Base-by-base conservation (phyloP, 371 early-diverging fungal species). In the Lichtheimia ramosa region DNA sequence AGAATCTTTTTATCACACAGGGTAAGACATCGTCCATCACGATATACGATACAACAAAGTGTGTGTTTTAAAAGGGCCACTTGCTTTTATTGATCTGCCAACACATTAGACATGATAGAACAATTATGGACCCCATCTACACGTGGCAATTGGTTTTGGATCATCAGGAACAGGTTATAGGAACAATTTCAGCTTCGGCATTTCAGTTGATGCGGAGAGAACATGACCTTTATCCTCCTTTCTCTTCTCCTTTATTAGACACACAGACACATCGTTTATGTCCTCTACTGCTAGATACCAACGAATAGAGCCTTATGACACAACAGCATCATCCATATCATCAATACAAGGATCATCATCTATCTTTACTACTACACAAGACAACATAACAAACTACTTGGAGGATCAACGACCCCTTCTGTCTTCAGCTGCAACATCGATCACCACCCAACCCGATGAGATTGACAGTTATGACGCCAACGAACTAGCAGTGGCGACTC, bases 371-470 rank as follows among this genome's bases (percentile, higher is more conserved):
- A 23, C 55, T 14, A 18, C 61, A 23, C 56, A 46, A 25, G 54
- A 51, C 20, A 15, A 48, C 16, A 43, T 16, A 25, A 46, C 67
- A 8, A 34, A 59, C n/a, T 51, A 54, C 1, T 21, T 65, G 10
- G 73, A 69, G 39, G 67, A 69, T 34, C 43, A 59, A 20, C 51
- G 65, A 13, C 68, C 71, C 8, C 59, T 73, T 15, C 49, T 73
- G 25, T 70, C 70, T 2, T 54, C 15, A 15, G 66, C 62, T 20
- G 46, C 48, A n/a, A 51, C 62, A 7, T 62, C 66, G 3, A 6
- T 62, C 21, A 58, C 50, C 16, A 34, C 34, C 10, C 34, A 34
- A 10, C 34, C 34, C 34, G 34, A 34, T 34, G 34, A 34, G 10
- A 34, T 34, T 34, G 34, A 34, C 2, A 8, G 34, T 2, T 34